These are phyloP conservation scores for Calonectria hawksworthii DNA, from an alignment of 2,329 filamentous ascomycete genomes.

Conservation along the genomic window DNA sequence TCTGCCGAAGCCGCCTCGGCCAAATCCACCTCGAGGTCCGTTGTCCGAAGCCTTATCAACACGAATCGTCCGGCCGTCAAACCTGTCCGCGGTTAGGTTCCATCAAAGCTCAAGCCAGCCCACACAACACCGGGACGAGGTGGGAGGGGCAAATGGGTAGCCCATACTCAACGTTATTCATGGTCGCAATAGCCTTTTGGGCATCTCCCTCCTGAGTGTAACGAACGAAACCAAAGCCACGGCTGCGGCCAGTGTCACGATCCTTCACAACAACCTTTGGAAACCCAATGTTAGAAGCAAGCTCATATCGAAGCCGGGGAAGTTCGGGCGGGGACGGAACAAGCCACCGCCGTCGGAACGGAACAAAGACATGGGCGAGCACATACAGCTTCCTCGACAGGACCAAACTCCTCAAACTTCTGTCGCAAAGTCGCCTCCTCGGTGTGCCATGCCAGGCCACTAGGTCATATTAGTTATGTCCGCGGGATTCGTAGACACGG, in stretches of 20 bases:
- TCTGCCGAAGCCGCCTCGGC: constrained; percentile 59
- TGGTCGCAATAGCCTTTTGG: constrained; percentile 79
- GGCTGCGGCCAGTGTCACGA: constrained; percentile 94
- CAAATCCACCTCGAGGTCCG: constrained; percentile 66
- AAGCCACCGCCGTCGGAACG: constrained; percentile 30
- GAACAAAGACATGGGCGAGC: constrained; percentile 34
- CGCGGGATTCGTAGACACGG: not conserved
- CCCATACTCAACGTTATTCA: constrained; percentile 92
- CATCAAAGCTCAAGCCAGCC: constrained; percentile 2
- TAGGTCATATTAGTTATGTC: constrained; percentile 54
- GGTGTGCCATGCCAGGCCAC: constrained; percentile 98
- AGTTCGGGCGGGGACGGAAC: not conserved
- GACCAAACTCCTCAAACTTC: constrained; percentile 94
- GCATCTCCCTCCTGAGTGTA: constrained; percentile 84
- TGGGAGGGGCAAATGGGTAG: constrained; percentile 37
- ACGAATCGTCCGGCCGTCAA: constrained; percentile 90
- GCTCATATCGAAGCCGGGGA: constrained; percentile 2
- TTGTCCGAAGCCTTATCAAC: constrained; percentile 96
- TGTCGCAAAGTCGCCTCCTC: constrained; percentile 87
- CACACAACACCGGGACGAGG: constrained; percentile 27
- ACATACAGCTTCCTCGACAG: constrained; percentile 95
- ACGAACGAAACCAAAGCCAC: constrained; percentile 97
- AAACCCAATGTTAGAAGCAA: constrained; percentile 36
- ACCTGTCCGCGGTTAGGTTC: constrained; percentile 37
- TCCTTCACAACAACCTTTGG: constrained; percentile 95